Evolutionary conservation across 169 alveolate genomes (phyloP).

Genomic region (Cryptosporidium muris): DNA sequence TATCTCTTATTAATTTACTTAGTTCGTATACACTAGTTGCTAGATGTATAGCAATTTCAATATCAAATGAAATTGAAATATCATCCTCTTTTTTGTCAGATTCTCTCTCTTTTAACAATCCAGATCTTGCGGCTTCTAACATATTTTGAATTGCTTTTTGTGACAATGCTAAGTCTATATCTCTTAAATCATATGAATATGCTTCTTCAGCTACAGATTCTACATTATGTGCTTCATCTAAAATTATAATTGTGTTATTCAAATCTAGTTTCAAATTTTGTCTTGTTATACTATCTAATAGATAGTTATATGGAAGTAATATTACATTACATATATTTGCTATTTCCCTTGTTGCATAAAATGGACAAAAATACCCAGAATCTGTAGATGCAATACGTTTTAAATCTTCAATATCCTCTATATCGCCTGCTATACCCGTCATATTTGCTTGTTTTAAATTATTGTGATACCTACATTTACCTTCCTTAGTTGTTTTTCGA

Average conservation of each 20-base stretch:
- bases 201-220: slow-evolving; percentile 88
- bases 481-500: slow-evolving; percentile 77
- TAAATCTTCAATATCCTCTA: slow-evolving; percentile 88
- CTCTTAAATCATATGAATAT: slow-evolving; percentile 79
- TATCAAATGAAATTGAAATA: slow-evolving; percentile 58
- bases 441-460: slow-evolving; percentile 72
- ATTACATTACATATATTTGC: slow-evolving; percentile 86
- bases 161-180: slow-evolving; percentile 75
- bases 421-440: slow-evolving; percentile 79
- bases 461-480: slow-evolving; percentile 83
- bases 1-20: slow-evolving; percentile 20
- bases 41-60: slow-evolving; percentile 45
- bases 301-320: slow-evolving; percentile 91
- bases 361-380: slow-evolving; percentile 86
- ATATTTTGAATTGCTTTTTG: slow-evolving; percentile 72
- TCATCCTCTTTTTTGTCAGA: slow-evolving; percentile 22
- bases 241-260: slow-evolving; percentile 84
- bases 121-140: slow-evolving; percentile 50
- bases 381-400: slow-evolving; percentile 79
- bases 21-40: slow-evolving; percentile 57
- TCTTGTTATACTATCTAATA: slow-evolving; percentile 84
- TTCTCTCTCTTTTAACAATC: slow-evolving; percentile 26
- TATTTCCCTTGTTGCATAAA: slow-evolving; percentile 85
- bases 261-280: slow-evolving; percentile 82
- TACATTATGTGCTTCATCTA: slow-evolving; percentile 95